These are phyloP conservation scores for Yamadazyma phyllophila DNA, from an alignment of 805 yeast species.

Conservation along the genomic window DNA sequence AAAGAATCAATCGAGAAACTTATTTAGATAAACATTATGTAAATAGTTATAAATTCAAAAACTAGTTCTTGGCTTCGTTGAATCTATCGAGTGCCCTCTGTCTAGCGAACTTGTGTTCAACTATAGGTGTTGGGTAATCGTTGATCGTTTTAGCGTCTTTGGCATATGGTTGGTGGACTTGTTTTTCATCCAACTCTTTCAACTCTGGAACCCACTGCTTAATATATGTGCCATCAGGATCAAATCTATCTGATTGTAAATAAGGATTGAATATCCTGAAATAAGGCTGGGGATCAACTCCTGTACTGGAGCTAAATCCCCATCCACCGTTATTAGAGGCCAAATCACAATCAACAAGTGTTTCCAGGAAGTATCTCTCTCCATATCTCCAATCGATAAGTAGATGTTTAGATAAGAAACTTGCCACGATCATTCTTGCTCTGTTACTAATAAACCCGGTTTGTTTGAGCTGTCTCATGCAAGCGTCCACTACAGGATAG, in stretches of 20 bases:
- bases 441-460: constrained; percentile 57
- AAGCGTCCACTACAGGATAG: constrained; percentile 56
- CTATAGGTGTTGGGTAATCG: constrained; percentile 45
- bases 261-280: constrained; percentile 55
- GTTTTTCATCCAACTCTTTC: constrained; percentile 24
- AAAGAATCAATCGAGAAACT: constrained; percentile 19
- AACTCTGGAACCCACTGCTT: constrained; percentile 52
- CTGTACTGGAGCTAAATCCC: constrained; percentile 54
- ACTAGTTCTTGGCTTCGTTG: constrained; percentile 28
- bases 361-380: constrained; percentile 48
- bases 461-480: constrained; percentile 50
- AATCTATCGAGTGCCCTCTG: constrained; percentile 43
- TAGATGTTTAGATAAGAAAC: constrained; percentile 49
- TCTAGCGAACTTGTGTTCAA: constrained; percentile 39
- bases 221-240: constrained; percentile 46
- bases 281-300: constrained; percentile 57
- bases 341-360: constrained; percentile 51
- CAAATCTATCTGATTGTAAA: constrained; percentile 49
- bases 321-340: constrained; percentile 58
- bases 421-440: constrained; percentile 52
- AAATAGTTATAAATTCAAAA: not conserved
- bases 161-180: constrained; percentile 34
- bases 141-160: constrained; percentile 24
- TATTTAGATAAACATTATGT: constrained; percentile 1
- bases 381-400: constrained; percentile 57